Evolutionary conservation across 2,329 filamentous ascomycete species (phyloP).

Genomic region (Arthrobotrys sinensis): DNA sequence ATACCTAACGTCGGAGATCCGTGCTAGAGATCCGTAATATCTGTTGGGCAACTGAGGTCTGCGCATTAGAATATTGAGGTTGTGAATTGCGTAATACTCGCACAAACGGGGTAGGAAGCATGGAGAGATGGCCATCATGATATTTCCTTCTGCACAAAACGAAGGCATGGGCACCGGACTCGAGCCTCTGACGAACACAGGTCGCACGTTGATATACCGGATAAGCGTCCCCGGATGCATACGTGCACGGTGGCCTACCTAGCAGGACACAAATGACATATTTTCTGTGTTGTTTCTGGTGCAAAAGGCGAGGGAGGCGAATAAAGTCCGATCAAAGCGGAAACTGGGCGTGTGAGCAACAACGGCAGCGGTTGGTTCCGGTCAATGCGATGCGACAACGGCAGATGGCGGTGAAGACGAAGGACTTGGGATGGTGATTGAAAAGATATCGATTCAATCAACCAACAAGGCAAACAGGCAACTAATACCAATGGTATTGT

Average conservation of each 20-base stretch:
- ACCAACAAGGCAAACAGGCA: neutral
- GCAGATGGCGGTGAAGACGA: constrained; percentile 2
- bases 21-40: neutral
- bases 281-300: constrained; percentile 48
- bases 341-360: constrained; percentile 48
- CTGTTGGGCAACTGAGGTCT: neutral
- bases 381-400: constrained; percentile 4
- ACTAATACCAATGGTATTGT: too few species aligned
- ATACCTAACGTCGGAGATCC: neutral
- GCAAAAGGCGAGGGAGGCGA: neutral
- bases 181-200: neutral
- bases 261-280: neutral
- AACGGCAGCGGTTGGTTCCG: constrained; percentile 15
- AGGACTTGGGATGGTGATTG: constrained; percentile 3
- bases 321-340: constrained; percentile 21
- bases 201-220: neutral
- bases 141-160: neutral
- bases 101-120: neutral
- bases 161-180: neutral
- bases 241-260: neutral
- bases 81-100: neutral
- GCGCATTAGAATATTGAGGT: constrained; percentile 1
- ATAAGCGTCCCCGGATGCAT: neutral
- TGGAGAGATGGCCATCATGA: neutral
- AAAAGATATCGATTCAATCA: constrained; percentile 4